Evolutionary conservation across 2,329 filamentous ascomycete species (phyloP).

Genomic region (Cryphonectria naterciae): DNA sequence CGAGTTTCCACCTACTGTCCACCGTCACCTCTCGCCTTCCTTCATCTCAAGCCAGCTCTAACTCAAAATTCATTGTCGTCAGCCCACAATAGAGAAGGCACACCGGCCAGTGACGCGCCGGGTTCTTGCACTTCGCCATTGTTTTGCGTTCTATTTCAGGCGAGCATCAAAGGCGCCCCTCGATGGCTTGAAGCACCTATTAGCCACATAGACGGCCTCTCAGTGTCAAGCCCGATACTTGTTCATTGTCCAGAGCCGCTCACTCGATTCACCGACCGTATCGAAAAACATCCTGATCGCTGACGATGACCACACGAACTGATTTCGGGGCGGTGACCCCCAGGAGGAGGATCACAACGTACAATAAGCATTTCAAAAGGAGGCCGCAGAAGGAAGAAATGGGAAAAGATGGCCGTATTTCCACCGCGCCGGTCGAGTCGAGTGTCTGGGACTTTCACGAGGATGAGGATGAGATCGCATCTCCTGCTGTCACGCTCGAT

Average conservation of each 20-base stretch:
- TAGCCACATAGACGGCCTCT: constrained; percentile 7
- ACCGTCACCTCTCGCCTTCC: neutral
- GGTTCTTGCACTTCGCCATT: neutral
- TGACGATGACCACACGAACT: constrained; percentile 32
- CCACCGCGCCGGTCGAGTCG: constrained; percentile 27
- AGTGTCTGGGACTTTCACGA: constrained; percentile 30
- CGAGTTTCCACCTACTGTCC: neutral
- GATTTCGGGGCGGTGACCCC: constrained; percentile 33
- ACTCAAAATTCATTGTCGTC: too few relatives aligned
- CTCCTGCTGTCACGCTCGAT: constrained; percentile 26
- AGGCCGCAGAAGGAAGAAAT: constrained; percentile 29
- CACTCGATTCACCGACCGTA: neutral
- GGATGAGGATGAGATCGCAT: constrained; percentile 28
- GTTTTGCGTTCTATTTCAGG: constrained; percentile 4
- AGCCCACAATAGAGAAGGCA: neutral
- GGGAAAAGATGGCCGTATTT: constrained; percentile 22
- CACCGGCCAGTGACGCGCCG: constrained; percentile 1
- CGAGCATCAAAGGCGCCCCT: neutral
- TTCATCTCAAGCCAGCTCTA: neutral
- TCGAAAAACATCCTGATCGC: constrained; percentile 7
- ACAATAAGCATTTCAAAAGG: constrained; percentile 36
- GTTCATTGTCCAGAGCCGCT: constrained; percentile 18
- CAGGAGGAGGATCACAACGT: constrained; percentile 38
- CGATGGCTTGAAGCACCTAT: constrained; percentile 15
- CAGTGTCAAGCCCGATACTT: constrained; percentile 8